Evolutionary conservation across 176 grass and related monocot genomes (phyloP).

Genomic region (Zizania latifolia): DNA sequence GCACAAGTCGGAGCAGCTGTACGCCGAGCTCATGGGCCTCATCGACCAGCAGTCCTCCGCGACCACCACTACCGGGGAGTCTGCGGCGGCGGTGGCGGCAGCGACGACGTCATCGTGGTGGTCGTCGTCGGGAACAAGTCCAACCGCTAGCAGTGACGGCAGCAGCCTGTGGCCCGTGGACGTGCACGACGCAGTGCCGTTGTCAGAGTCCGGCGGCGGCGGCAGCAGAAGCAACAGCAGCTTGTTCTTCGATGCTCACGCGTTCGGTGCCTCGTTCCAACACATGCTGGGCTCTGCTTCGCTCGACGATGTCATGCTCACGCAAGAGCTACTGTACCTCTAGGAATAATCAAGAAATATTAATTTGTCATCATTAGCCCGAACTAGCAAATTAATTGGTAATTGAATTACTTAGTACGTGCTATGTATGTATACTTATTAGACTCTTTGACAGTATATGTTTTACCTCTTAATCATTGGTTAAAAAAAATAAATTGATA

Average conservation of each 20-base stretch:
- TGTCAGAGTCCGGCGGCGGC: constrained; percentile 13
- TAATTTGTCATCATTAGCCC: background rate
- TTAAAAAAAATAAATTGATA: too few species aligned
- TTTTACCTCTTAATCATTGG: too few species aligned
- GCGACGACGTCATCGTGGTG: background rate
- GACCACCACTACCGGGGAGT: background rate
- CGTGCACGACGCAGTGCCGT: constrained; percentile 3
- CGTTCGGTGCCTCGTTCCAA: constrained; percentile 29
- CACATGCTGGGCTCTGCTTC: constrained; percentile 19
- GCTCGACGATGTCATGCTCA: constrained; percentile 24
- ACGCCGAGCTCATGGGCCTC: constrained; percentile 42
- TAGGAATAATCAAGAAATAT: background rate
- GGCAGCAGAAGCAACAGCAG: background rate
- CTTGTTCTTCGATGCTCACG: constrained; percentile 8
- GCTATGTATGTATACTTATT: background rate
- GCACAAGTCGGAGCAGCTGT: constrained; percentile 38
- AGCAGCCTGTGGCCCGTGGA: constrained; percentile 21
- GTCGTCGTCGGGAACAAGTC: background rate
- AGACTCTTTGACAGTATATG: too few species aligned
- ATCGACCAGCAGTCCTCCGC: constrained; percentile 9
- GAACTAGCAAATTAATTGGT: background rate
- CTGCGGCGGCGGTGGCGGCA: background rate
- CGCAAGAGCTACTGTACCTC: background rate
- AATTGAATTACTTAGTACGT: background rate
- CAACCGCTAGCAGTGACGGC: background rate